Evolutionary conservation across 2,329 filamentous ascomycete species (phyloP).

Genomic region (Pseudocercospora ulei): DNA sequence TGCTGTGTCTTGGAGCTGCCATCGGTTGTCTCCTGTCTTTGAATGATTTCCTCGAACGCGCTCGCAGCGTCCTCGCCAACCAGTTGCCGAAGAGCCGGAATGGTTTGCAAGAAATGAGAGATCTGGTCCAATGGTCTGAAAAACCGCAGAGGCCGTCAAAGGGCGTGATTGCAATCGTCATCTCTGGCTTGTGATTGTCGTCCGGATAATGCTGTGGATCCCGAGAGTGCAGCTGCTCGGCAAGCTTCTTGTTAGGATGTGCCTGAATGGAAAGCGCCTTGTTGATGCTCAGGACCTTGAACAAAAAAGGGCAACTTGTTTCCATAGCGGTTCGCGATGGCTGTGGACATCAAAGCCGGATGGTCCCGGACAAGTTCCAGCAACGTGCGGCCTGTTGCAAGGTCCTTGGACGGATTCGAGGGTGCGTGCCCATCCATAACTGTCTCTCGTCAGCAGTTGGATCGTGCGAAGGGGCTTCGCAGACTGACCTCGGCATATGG

Average conservation of each 20-base stretch:
- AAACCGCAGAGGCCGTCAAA: conserved; percentile 97
- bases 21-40: conserved; percentile 45
- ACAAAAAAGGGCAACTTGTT: conserved; percentile 81
- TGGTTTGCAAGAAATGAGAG: conserved; percentile 64
- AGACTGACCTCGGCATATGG: conserved; percentile 81
- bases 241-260: conserved; percentile 62
- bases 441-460: conserved; percentile 37
- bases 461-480: neutral
- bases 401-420: conserved; percentile 84
- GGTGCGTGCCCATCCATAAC: conserved; percentile 99
- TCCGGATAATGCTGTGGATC: conserved; percentile 95
- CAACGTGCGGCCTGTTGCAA: conserved; percentile 71
- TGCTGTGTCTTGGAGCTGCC: conserved; percentile 40
- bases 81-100: conserved; percentile 45
- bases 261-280: conserved; percentile 97
- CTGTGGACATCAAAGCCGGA: conserved; percentile 63
- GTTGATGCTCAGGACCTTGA: conserved; percentile 93
- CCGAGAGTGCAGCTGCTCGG: conserved; percentile 72
- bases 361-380: conserved; percentile 84
- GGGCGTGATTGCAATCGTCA: conserved; percentile 93
- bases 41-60: conserved; percentile 41
- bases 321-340: conserved; percentile 65
- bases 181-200: conserved; percentile 99
- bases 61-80: conserved; percentile 43
- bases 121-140: conserved; percentile 78